phyloP scores from a whole-genome alignment of 108 stramenopile species.

The Poteriospumella lacustris region DNA sequence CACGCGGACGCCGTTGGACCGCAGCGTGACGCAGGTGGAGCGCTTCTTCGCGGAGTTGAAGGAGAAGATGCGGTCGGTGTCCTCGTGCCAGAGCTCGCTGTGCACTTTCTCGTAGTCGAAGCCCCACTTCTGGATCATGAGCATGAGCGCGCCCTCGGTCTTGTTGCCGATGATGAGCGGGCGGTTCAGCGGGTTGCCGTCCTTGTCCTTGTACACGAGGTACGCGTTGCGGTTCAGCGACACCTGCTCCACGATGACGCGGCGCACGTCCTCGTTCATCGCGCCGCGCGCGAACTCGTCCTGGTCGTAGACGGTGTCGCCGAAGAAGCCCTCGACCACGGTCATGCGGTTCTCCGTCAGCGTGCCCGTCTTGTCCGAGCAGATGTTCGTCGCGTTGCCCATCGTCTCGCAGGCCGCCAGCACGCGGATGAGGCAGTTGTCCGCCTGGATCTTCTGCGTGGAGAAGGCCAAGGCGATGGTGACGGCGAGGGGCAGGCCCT shows the following conservation, averaged over 20 bases:
- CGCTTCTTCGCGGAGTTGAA: constrained; percentile 84
- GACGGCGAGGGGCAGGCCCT: constrained; percentile 22
- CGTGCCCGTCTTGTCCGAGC: constrained; percentile 97
- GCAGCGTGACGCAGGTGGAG: constrained; percentile 66
- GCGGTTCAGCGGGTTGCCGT: not conserved
- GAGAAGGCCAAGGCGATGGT: constrained; percentile 23
- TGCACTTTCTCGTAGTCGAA: constrained; percentile 22
- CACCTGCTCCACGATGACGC: constrained; percentile 9
- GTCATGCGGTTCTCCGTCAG: constrained; percentile 97
- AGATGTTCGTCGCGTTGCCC: constrained; percentile 87
- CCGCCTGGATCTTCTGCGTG: constrained; percentile 72
- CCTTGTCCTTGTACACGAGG: not conserved
- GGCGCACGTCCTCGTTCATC: not conserved
- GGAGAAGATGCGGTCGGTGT: constrained; percentile 45
- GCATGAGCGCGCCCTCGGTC: constrained; percentile 84
- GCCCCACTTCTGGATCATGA: constrained; percentile 19
- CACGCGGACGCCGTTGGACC: constrained; percentile 62
- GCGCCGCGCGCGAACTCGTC: not conserved
- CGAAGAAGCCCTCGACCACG: constrained; percentile 53
- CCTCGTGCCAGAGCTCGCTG: not conserved
- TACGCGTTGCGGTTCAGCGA: constrained; percentile 2
- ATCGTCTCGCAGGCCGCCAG: constrained; percentile 88
- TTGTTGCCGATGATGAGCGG: constrained; percentile 68
- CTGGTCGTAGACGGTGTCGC: not conserved
- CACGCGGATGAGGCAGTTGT: constrained; percentile 65